Evolutionary conservation across 768 basidiomycete species (phyloP).

Genomic region (Amanita subjunquillea): DNA sequence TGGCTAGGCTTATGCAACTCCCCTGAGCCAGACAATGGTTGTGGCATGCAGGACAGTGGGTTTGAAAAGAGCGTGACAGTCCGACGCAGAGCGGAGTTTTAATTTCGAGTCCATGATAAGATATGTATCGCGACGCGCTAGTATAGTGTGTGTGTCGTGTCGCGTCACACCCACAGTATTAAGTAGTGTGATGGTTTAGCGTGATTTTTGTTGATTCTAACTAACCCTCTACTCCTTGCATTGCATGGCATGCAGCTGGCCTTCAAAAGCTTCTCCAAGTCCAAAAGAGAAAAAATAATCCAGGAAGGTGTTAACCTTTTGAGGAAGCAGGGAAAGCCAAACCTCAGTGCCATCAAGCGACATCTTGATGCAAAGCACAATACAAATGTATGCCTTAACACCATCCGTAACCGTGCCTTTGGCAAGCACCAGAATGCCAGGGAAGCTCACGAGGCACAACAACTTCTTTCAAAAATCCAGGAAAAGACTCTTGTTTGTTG

Average conservation of each 20-base stretch:
- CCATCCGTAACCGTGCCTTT: not conserved
- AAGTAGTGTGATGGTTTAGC: not conserved
- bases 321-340: not conserved
- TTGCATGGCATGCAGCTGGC: not conserved
- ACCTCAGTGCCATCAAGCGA: not conserved
- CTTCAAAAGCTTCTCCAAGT: not conserved
- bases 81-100: no score
- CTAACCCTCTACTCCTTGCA: no score
- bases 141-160: not conserved
- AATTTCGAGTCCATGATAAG: not conserved
- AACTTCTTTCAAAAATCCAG: not conserved
- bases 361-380: slow-evolving; percentile 2
- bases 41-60: not conserved
- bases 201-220: not conserved
- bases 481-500: slow-evolving; percentile 1
- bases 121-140: not conserved
- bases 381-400: not conserved
- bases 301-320: not conserved
- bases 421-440: slow-evolving; percentile 2
- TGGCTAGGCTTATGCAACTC: not conserved
- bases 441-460: not conserved
- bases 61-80: no score
- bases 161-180: not conserved
- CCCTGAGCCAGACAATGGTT: not conserved
- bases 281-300: not conserved